Base-by-base conservation (phyloP, 495 filamentous ascomycete genomes). In the Penicillium soppii region DNA sequence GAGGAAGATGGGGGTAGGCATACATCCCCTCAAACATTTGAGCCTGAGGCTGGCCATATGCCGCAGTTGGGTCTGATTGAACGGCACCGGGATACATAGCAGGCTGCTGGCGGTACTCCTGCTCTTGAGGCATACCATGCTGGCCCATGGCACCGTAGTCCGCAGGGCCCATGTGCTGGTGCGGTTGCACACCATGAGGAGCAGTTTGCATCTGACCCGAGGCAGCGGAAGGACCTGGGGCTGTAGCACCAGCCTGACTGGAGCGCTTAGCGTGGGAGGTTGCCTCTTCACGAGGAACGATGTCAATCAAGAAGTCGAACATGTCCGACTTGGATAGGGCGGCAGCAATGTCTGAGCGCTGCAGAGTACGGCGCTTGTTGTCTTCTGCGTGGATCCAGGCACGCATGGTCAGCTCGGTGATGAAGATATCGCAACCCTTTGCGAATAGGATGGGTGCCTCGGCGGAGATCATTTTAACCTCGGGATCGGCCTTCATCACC, bases 331-430 rank as follows among this genome's bases (percentile, higher is more conserved):
- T 97, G 49, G 91, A 88, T 25, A 98, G 79, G 13, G 94, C 94
- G 21, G 88, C 91, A 43, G 94, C 94, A 67, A 98, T 98, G 63
- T 98, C 94, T 39, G 90, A 95, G 37, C 94, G 84, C 70, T 98
- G 94, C 27, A 98, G 78, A 2, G 94, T 98, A 10, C 94, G 86
- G 12, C 94, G 81, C 76, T 98, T 98, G 77, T 98, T 98, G 69
- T 98, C 94, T 65, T 98, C 94, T 4, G 94, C 94, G 60, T 97
- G 94, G 21, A 98, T 97, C 94, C 94, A 98, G n/a, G 94, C 94
- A 42, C 94, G 90, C 94, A 98, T 98, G 1, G 94, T 97, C 38
- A 98, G 78, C 69, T 98, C 94, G 3, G 94, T 98, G 63, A 98
- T 98, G 74, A 98, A 98, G 61, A 98, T 97, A 67, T 98, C 94